These are phyloP conservation scores for Yamadazyma diospyri DNA, from an alignment of 1,139 yeast genomes.

Conservation along the genomic window DNA sequence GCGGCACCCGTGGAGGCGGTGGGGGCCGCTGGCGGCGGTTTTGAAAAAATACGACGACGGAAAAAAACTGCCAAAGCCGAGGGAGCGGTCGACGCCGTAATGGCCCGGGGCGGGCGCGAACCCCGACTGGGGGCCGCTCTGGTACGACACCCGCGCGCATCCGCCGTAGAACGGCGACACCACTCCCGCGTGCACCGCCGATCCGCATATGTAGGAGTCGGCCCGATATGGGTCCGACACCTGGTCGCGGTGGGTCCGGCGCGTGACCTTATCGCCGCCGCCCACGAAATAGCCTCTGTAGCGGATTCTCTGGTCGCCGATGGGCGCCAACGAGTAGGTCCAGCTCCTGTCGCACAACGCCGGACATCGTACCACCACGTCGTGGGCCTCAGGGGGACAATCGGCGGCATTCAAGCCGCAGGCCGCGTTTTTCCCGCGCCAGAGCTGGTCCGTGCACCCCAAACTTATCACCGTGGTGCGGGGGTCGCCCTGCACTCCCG, in stretches of 20 bases:
- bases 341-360: slow-evolving; percentile 81
- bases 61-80: slow-evolving; percentile 67
- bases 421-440: slow-evolving; percentile 71
- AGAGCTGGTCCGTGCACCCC: slow-evolving; percentile 46
- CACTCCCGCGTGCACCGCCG: slow-evolving; percentile 84
- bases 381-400: slow-evolving; percentile 45
- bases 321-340: slow-evolving; percentile 74
- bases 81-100: slow-evolving; percentile 51
- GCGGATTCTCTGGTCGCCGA: slow-evolving; percentile 65
- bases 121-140: slow-evolving; percentile 46
- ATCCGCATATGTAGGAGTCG: slow-evolving; percentile 86
- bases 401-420: slow-evolving; percentile 71
- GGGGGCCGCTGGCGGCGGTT: slow-evolving; percentile 13
- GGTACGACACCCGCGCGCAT: slow-evolving; percentile 62
- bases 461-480: slow-evolving; percentile 24
- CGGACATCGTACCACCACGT: slow-evolving; percentile 73
- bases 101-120: slow-evolving; percentile 49
- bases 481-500: slow-evolving; percentile 13
- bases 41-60: slow-evolving; percentile 70
- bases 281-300: slow-evolving; percentile 77
- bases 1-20: slow-evolving; percentile 48
- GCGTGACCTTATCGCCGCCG: slow-evolving; percentile 44
- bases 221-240: slow-evolving; percentile 70
- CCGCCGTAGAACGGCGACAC: slow-evolving; percentile 78
- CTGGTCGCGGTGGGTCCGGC: slow-evolving; percentile 11